These are phyloP conservation scores for Suillus paluster DNA, from an alignment of 768 basidiomycete genomes.

Conservation along the genomic window DNA sequence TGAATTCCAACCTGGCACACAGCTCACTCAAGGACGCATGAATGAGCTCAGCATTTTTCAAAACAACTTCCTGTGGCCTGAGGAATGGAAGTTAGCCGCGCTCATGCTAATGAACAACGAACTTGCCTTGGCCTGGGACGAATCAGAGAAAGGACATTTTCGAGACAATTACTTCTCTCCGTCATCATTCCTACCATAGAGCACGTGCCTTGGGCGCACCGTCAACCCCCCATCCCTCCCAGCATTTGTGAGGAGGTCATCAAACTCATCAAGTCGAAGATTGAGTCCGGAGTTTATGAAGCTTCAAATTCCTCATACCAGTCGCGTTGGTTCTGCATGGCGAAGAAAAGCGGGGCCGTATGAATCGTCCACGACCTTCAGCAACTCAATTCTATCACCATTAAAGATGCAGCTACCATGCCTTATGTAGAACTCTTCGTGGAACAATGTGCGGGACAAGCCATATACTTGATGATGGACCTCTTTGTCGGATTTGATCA, in stretches of 20 bases:
- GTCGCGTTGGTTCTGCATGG: constrained; percentile 44
- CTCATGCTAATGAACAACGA: constrained; percentile 37
- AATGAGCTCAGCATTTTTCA: not conserved
- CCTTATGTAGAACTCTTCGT: constrained; percentile 20
- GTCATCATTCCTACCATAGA: constrained; percentile 36
- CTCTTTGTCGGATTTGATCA: constrained; percentile 10
- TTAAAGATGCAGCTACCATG: constrained; percentile 15
- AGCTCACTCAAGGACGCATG: not conserved
- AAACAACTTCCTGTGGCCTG: constrained; percentile 8
- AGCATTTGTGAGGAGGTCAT: too few species aligned
- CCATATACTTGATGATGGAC: constrained; percentile 10
- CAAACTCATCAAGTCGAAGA: constrained; percentile 39
- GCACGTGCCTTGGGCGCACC: constrained; percentile 36
- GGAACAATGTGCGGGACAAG: constrained; percentile 16
- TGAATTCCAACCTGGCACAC: not conserved
- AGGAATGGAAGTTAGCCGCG: not conserved
- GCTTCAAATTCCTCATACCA: constrained; percentile 42
- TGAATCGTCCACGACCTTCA: too few species aligned
- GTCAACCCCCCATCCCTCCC: too few species aligned
- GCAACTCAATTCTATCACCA: not conserved
- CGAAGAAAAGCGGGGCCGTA: constrained; percentile 21
- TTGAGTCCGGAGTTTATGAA: constrained; percentile 45
- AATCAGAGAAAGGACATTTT: constrained; percentile 40
- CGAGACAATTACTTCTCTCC: constrained; percentile 36
- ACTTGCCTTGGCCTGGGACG: constrained; percentile 43